Percentiles rank a stretch among this genome's conserved stretches.
phyloP scores from a whole-genome alignment of 371 early-diverging fungal species.

The Batkoa obscura region DNA sequence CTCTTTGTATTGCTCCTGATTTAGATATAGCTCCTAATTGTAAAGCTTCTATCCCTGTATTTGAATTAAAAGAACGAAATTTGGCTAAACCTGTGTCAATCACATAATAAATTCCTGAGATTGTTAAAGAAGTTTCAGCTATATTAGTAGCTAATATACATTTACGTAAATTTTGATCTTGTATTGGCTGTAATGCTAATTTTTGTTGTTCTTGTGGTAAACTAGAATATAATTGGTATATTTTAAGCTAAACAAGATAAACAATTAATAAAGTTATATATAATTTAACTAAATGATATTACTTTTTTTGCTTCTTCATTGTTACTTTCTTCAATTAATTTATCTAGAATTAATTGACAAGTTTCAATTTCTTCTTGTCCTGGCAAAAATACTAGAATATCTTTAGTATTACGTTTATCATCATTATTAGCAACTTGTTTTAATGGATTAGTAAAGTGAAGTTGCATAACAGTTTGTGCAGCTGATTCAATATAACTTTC shows the following conservation, averaged over 20 bases:
- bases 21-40: conserved; percentile 77
- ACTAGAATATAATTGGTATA: conserved; percentile 80
- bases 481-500: conserved; percentile 84
- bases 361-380: conserved; percentile 20
- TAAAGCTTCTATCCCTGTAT: conserved; percentile 73
- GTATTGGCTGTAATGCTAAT: conserved; percentile 60
- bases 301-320: conserved; percentile 9
- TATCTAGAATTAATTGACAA: background rate
- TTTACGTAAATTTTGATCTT: conserved; percentile 72
- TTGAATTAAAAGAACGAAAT: conserved; percentile 83
- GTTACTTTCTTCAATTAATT: conserved; percentile 12
- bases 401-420: conserved; percentile 39
- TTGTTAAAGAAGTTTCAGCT: conserved; percentile 98
- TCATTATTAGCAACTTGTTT: no score
- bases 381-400: conserved; percentile 80
- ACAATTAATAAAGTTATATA: conserved; percentile 86
- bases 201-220: conserved; percentile 82
- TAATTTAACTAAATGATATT: conserved; percentile 11
- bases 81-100: conserved; percentile 95
- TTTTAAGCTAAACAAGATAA: conserved; percentile 63
- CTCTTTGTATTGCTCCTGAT: conserved; percentile 87
- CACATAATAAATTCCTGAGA: conserved; percentile 92
- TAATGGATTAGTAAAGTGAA: conserved; percentile 24
- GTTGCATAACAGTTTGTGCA: conserved; percentile 65
- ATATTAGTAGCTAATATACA: conserved; percentile 93